Conservation (phyloP, 495 filamentous ascomycete genomes). For the Penicillium taxi region DNA sequence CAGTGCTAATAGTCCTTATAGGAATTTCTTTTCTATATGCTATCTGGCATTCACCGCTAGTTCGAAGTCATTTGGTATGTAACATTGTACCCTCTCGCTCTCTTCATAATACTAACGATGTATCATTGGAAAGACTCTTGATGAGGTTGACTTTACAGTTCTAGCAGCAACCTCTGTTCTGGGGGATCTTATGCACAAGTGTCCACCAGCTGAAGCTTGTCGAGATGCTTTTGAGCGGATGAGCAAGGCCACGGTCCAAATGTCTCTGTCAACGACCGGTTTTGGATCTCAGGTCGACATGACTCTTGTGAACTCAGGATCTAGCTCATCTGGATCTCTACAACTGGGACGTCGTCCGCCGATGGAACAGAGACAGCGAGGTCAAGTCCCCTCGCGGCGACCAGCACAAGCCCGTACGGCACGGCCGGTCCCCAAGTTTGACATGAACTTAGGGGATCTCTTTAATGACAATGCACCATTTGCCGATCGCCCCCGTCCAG, state of each 20-base stretch:
- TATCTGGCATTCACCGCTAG: conserved; percentile 90
- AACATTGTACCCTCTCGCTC: not conserved
- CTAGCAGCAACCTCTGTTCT: conserved; percentile 89
- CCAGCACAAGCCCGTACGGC: conserved; percentile 22
- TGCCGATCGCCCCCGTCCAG: conserved; percentile 19
- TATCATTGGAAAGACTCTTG: conserved; percentile 55
- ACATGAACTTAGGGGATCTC: conserved; percentile 56
- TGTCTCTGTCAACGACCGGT: conserved; percentile 77
- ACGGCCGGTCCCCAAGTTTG: conserved; percentile 48
- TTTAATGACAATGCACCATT: conserved; percentile 26
- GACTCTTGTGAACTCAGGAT: conserved; percentile 13
- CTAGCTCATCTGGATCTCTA: conserved; percentile 12
- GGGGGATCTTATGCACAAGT: conserved; percentile 66
- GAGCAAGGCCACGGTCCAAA: conserved; percentile 87
- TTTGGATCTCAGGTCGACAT: conserved; percentile 53
- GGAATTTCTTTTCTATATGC: conserved; percentile 94
- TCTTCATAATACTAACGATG: conserved; percentile 1
- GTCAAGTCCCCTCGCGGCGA: conserved; percentile 20
- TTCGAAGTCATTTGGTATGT: conserved; percentile 73
- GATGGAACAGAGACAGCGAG: conserved; percentile 21
- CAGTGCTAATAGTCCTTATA: conserved; percentile 19
- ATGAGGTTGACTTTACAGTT: conserved; percentile 94
- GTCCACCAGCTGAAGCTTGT: conserved; percentile 75
- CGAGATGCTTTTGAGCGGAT: conserved; percentile 93
- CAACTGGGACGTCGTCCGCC: conserved; percentile 21